phyloP scores from a whole-genome alignment of 768 basidiomycete species.

The Russula earlei region DNA sequence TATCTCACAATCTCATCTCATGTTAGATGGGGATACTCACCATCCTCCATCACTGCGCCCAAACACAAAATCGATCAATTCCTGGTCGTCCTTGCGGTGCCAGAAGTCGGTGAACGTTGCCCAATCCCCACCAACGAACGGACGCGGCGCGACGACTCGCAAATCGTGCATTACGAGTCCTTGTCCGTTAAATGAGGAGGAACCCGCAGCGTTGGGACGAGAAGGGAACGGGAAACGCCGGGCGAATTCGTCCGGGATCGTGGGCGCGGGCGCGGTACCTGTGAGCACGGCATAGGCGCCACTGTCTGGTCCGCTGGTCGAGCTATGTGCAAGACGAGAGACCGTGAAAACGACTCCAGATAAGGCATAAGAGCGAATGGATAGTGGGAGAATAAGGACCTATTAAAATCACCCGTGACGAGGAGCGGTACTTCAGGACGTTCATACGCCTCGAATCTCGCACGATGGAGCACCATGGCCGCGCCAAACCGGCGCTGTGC shows the following conservation, averaged over 20 bases:
- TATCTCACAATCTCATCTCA: no score
- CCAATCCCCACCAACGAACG: slow-evolving; percentile 35
- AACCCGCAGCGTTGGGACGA: neutral
- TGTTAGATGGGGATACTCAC: slow-evolving; percentile 25
- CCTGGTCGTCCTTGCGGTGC: slow-evolving; percentile 30
- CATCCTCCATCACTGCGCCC: slow-evolving; percentile 40
- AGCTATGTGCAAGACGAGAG: slow-evolving; percentile 26
- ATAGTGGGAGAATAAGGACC: neutral
- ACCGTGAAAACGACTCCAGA: no score
- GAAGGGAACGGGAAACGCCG: slow-evolving; percentile 31
- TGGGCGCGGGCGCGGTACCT: slow-evolving; percentile 31
- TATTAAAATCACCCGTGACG: slow-evolving; percentile 47
- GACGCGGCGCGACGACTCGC: slow-evolving; percentile 33
- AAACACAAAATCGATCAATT: slow-evolving; percentile 44
- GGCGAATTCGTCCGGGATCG: slow-evolving; percentile 36
- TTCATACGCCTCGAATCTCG: slow-evolving; percentile 36
- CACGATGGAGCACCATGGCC: slow-evolving; percentile 41
- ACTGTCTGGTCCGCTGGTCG: slow-evolving; percentile 34
- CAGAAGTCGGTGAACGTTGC: slow-evolving; percentile 46
- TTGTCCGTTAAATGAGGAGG: neutral
- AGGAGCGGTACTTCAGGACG: slow-evolving; percentile 31
- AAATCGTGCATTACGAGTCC: slow-evolving; percentile 34
- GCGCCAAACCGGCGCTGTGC: slow-evolving; percentile 41
- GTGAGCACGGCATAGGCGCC: slow-evolving; percentile 45
- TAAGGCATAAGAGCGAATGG: no score